Evolutionary conservation across 1,284 basidiomycete genomes (phyloP).

Genomic region (Papiliotrema laurentii): DNA sequence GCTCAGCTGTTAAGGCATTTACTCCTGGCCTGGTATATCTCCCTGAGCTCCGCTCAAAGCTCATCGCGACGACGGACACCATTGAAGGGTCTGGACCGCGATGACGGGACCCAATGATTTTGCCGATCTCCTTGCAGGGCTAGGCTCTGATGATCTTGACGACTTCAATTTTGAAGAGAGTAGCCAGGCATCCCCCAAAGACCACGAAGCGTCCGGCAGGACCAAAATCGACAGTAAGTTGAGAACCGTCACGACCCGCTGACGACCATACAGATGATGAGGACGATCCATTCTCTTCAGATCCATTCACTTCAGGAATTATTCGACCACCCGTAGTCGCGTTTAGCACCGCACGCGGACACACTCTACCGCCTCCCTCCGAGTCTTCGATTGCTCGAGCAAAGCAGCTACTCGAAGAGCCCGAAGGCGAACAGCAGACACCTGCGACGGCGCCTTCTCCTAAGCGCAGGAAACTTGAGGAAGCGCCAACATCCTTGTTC

Average conservation of each 20-base stretch:
- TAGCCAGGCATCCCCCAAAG: too few relatives aligned
- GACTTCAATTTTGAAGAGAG: conserved; percentile 29
- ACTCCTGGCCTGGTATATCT: too few relatives aligned
- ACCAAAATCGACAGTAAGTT: too few relatives aligned
- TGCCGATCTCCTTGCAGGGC: conserved; percentile 28
- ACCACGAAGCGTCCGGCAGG: too few relatives aligned
- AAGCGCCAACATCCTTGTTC: too few relatives aligned
- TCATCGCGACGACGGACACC: too few relatives aligned
- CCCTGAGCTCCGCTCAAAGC: too few relatives aligned
- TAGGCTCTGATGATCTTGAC: conserved; percentile 32
- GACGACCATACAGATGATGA: background rate
- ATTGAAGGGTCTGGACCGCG: too few relatives aligned
- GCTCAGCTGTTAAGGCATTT: too few relatives aligned
- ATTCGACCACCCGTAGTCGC: conserved; percentile 13
- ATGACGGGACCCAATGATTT: conserved; percentile 19
- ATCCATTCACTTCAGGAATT: background rate
- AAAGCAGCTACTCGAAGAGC: conserved; percentile 18
- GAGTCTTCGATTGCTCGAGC: conserved; percentile 24
- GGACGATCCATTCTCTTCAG: background rate
- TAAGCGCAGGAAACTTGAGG: background rate
- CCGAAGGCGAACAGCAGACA: conserved; percentile 10
- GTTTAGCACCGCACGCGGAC: conserved; percentile 31
- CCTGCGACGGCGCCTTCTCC: too few relatives aligned
- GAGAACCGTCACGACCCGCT: too few relatives aligned
- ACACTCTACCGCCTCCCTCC: conserved; percentile 23